Base-by-base conservation (phyloP, 2,329 filamentous ascomycete genomes). In the Xylaria sp. region DNA sequence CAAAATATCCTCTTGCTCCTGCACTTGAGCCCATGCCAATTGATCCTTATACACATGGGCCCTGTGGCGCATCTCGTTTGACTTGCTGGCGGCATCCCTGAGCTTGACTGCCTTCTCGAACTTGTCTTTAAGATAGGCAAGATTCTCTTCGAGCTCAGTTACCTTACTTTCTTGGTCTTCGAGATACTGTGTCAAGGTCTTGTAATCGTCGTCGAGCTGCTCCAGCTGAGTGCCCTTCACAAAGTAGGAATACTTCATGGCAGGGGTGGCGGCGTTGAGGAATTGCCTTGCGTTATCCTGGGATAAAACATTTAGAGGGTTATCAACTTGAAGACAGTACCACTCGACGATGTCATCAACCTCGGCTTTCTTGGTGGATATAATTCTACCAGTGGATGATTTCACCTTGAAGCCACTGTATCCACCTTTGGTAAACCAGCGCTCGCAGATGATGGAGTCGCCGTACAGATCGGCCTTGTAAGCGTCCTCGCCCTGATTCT, bases 241-340 rank as follows among this genome's bases (percentile, higher is more conserved):
- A 73, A 99, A 99, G 72, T 97, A 97, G 68, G 92, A 95, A 81
- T 98, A 99, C 74, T 99, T 99, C 62, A 94, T 88, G 3, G 85
- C 80, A 0, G 93, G 86, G 2, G 87, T 90, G 11, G 95, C 94
- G 35, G 89, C 86, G 72, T 94, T 96, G 43, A 99, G 83, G 70
- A 99, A 99, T 60, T 96, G 91, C 10, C 95, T 88, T 10, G 95
- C 95, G 76, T 93, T 93, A 73, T 99, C 95, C 75, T 99, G 95
- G 0, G 93, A 97, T 17, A 99, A 83, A 6, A 98, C 91, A 62
- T 96, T 98, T 80, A 99, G 89, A 0, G 95, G 95, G 69, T 99
- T 99, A 73, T 98, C 94, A 59, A 99, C 92, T 74, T 98, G 94
- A 41, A 99, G 81, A 41, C 90, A 91, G 74, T 93, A 98, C 74